A percentile compares a stretch with the other conserved stretches of the same genome.
Conservation (phyloP, 2,329 filamentous ascomycete genomes). For the Botrytis byssoidea region DNA sequence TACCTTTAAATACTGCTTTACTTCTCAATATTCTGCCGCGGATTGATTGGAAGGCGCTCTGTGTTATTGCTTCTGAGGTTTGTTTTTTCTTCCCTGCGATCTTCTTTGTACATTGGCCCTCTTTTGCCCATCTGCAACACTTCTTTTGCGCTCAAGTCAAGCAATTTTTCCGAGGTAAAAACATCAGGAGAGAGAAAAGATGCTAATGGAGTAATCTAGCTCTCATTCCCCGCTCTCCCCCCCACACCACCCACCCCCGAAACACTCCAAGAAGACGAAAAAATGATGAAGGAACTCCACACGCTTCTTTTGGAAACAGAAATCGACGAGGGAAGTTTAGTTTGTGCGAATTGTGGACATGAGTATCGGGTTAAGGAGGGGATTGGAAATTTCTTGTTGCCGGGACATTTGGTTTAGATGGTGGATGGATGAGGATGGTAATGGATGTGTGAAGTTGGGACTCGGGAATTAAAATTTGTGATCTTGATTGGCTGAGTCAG, state of each 20-base stretch:
- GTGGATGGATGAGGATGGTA: background rate
- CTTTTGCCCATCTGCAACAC: background rate
- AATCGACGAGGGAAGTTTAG: slow-evolving; percentile 82
- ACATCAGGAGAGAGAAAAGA: slow-evolving; percentile 22
- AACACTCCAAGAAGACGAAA: slow-evolving; percentile 63
- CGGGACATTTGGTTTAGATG: slow-evolving; percentile 75
- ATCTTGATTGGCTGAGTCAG: background rate
- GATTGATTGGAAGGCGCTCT: slow-evolving; percentile 82
- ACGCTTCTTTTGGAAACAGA: slow-evolving; percentile 83
- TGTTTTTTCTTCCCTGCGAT: slow-evolving; percentile 27
- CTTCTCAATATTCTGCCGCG: slow-evolving; percentile 82
- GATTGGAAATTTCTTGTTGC: slow-evolving; percentile 92
- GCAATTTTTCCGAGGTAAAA: background rate
- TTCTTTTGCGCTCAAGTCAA: background rate
- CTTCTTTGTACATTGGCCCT: background rate
- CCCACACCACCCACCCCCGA: slow-evolving; percentile 60
- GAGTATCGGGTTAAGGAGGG: slow-evolving; percentile 95
- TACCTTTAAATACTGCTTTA: slow-evolving; percentile 78
- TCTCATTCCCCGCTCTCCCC: slow-evolving; percentile 75
- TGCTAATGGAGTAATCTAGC: slow-evolving; percentile 49
- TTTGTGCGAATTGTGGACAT: slow-evolving; percentile 88
- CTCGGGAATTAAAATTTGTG: too few species aligned
- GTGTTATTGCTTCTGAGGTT: slow-evolving; percentile 75
- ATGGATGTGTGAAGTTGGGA: too few species aligned
- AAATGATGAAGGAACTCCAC: slow-evolving; percentile 75